phyloP scores from a whole-genome alignment of 352 stramenopile species.

The Phytophthora kernoviae region DNA sequence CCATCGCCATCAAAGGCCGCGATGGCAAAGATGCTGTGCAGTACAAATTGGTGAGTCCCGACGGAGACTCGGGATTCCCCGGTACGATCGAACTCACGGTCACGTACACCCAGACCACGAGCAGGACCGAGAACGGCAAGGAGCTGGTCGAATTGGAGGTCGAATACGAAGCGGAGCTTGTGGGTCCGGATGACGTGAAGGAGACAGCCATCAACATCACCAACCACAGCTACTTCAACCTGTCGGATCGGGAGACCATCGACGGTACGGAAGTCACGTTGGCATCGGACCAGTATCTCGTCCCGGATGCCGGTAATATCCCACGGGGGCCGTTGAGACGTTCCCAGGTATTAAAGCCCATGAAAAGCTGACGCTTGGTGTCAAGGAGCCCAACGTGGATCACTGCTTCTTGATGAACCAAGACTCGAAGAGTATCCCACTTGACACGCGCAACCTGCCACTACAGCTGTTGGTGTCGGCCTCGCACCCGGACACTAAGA shows the following conservation, averaged over 20 bases:
- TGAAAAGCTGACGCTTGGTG: slow-evolving; percentile 28
- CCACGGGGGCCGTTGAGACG: slow-evolving; percentile 28
- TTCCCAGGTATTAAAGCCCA: slow-evolving; percentile 32
- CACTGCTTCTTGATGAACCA: slow-evolving; percentile 36
- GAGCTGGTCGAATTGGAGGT: slow-evolving; percentile 27
- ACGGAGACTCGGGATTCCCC: slow-evolving; percentile 35
- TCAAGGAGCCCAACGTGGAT: slow-evolving; percentile 34
- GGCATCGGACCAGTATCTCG: slow-evolving; percentile 28
- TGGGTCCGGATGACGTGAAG: slow-evolving; percentile 25
- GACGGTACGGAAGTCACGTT: slow-evolving; percentile 29
- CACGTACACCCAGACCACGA: slow-evolving; percentile 30
- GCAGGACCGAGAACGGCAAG: slow-evolving; percentile 28
- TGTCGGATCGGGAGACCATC: slow-evolving; percentile 35
- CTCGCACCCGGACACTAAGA: slow-evolving; percentile 30
- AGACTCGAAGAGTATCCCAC: slow-evolving; percentile 33
- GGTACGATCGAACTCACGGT: slow-evolving; percentile 24
- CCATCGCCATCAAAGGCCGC: slow-evolving; percentile 19
- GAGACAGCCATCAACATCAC: slow-evolving; percentile 40
- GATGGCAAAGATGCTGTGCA: slow-evolving; percentile 28
- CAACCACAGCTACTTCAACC: slow-evolving; percentile 39
- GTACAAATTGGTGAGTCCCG: slow-evolving; percentile 28
- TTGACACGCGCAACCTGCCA: slow-evolving; percentile 27
- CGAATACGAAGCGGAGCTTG: slow-evolving; percentile 32
- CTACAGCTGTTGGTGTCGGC: slow-evolving; percentile 31
- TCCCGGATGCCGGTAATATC: slow-evolving; percentile 32